Percentiles rank a stretch among this genome's conserved stretches.
phyloP scores from a whole-genome alignment of 192 early-diverging fungal genomes.

The Podila clonocystis region DNA sequence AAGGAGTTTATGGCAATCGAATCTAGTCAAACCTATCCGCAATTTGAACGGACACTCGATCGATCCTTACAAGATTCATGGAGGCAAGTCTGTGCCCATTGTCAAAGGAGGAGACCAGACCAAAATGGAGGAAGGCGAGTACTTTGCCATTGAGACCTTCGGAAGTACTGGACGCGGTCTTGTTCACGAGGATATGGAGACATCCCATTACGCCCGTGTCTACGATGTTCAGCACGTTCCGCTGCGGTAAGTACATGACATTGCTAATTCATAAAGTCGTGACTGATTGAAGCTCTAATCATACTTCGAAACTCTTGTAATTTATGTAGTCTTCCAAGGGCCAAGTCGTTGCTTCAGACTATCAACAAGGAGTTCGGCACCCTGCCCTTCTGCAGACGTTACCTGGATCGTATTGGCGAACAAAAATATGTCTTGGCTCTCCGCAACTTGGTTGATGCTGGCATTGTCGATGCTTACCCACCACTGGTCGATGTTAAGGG shows the following conservation, averaged over 20 bases:
- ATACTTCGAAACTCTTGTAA: background rate
- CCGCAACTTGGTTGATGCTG: constrained; percentile 84
- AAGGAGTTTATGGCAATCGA: background rate
- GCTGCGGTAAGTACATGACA: constrained; percentile 57
- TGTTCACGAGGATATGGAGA: constrained; percentile 91
- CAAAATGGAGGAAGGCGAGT: constrained; percentile 97
- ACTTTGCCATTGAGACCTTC: constrained; percentile 97
- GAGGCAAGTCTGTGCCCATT: constrained; percentile 95
- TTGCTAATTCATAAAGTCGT: background rate
- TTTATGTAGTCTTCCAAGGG: constrained; percentile 65
- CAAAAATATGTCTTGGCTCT: constrained; percentile 88
- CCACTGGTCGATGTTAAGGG: constrained; percentile 89
- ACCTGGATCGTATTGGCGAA: constrained; percentile 95
- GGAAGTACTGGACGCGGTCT: constrained; percentile 93
- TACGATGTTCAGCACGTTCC: constrained; percentile 72
- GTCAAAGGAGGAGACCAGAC: constrained; percentile 87
- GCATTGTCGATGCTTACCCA: constrained; percentile 87
- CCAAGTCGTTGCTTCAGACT: constrained; percentile 78
- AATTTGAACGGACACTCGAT: constrained; percentile 98
- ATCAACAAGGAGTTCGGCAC: constrained; percentile 95
- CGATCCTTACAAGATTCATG: constrained; percentile 91
- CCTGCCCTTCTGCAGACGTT: constrained; percentile 93
- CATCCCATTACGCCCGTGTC: constrained; percentile 87
- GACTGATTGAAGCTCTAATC: background rate
- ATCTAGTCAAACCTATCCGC: constrained; percentile 87